A percentile compares a stretch with the other conserved stretches of the same genome.
Evolutionary conservation across 208 protist species (phyloP).

Genomic region (Angomonas ambiguus): DNA sequence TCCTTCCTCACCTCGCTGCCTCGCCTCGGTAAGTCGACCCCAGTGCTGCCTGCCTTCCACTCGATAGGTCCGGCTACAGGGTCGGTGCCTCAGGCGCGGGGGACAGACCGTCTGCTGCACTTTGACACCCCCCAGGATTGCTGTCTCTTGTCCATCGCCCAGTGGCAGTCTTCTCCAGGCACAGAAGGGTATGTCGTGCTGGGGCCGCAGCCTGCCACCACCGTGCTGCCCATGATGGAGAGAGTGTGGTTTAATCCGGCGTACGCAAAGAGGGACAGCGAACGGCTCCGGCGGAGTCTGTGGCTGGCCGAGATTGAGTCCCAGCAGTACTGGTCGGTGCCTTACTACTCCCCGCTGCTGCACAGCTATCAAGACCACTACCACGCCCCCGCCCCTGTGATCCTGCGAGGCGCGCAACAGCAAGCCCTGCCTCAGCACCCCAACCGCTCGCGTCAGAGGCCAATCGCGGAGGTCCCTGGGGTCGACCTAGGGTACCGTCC

Average conservation of each 20-base stretch:
- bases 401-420: not conserved
- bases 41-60: not conserved
- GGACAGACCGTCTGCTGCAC: slow-evolving; percentile 21
- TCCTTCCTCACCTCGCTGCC: not conserved
- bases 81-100: slow-evolving; percentile 16
- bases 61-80: not conserved
- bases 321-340: not conserved
- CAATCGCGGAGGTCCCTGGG: not conserved
- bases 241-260: slow-evolving; percentile 22
- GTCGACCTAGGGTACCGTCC: not conserved
- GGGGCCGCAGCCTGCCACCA: slow-evolving; percentile 30
- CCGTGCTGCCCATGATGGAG: slow-evolving; percentile 35
- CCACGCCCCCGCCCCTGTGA: not conserved
- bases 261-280: not conserved
- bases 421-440: not conserved
- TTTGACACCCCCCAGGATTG: slow-evolving; percentile 15
- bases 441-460: not conserved
- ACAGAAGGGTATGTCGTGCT: slow-evolving; percentile 1
- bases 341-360: not conserved
- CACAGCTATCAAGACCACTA: not conserved
- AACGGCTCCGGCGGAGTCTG: not conserved
- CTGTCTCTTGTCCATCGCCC: slow-evolving; percentile 11
- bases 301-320: not conserved
- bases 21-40: not conserved
- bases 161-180: slow-evolving; percentile 18